These are phyloP conservation scores for Kodamaea fungicola DNA, from an alignment of 1,139 yeast genomes.

Conservation along the genomic window DNA sequence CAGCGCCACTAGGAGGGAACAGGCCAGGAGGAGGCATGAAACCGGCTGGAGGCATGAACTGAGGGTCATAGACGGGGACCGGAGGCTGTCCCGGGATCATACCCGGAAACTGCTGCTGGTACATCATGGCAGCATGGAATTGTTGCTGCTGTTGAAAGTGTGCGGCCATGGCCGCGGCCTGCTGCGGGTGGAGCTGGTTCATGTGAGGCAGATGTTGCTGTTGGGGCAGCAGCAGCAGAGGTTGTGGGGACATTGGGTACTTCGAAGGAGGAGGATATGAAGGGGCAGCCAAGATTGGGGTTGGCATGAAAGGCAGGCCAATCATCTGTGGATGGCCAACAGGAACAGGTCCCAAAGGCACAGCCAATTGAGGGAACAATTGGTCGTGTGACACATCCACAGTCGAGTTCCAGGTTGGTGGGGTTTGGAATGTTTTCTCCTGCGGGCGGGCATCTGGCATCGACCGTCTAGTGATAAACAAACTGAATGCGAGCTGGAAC, in stretches of 20 bases:
- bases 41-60: conserved; percentile 32
- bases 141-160: conserved; percentile 33
- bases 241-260: conserved; percentile 19
- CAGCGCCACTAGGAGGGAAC: conserved; percentile 30
- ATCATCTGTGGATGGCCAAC: conserved; percentile 15
- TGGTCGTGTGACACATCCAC: conserved; percentile 51
- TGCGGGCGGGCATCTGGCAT: conserved; percentile 24
- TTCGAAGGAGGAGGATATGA: conserved; percentile 12
- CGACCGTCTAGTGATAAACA: conserved; percentile 46
- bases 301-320: conserved; percentile 30
- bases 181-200: conserved; percentile 7
- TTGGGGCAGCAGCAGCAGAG: conserved; percentile 23
- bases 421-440: conserved; percentile 68
- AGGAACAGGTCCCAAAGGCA: conserved; percentile 6
- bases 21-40: conserved; percentile 38
- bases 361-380: conserved; percentile 32
- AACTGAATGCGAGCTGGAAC: conserved; percentile 52
- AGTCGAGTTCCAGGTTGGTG: conserved; percentile 77
- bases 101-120: conserved; percentile 28
- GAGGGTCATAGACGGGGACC: conserved; percentile 33
- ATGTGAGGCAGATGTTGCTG: conserved; percentile 21
- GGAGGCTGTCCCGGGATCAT: conserved; percentile 31
- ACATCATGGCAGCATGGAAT: conserved; percentile 37
- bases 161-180: conserved; percentile 31
- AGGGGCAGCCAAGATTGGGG: conserved; percentile 29